These are phyloP conservation scores for Fibroporia radiculosa DNA, from an alignment of 768 basidiomycete genomes.

Conservation along the genomic window DNA sequence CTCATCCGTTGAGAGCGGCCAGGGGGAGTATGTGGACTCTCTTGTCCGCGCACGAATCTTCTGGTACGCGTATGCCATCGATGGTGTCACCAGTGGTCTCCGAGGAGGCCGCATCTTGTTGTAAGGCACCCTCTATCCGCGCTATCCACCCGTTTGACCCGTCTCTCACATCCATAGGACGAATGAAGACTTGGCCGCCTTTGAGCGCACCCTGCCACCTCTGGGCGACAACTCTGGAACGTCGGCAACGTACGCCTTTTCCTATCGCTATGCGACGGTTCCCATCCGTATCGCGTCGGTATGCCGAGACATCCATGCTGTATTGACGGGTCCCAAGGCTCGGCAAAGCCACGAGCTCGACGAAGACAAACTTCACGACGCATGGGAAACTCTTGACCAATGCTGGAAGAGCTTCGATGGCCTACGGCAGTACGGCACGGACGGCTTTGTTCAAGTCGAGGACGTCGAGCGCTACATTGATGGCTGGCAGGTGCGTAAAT, in stretches of 20 bases:
- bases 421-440: conserved; percentile 38
- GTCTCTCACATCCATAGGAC: conserved; percentile 27
- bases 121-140: conserved; percentile 49
- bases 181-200: conserved; percentile 59
- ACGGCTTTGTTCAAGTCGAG: conserved; percentile 35
- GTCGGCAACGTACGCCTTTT: conserved; percentile 41
- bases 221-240: conserved; percentile 12
- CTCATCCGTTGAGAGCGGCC: conserved; percentile 40
- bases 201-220: conserved; percentile 51
- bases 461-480: conserved; percentile 65
- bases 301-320: conserved; percentile 71
- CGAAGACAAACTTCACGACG: conserved; percentile 56
- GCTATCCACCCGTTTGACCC: no score
- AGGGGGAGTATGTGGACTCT: conserved; percentile 48
- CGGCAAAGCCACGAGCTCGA: conserved; percentile 51
- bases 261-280: conserved; percentile 54
- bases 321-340: conserved; percentile 74
- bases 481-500: conserved; percentile 74
- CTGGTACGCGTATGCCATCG: conserved; percentile 85
- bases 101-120: conserved; percentile 78
- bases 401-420: conserved; percentile 82
- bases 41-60: conserved; percentile 70
- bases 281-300: conserved; percentile 70
- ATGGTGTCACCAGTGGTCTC: conserved; percentile 76
- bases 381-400: conserved; percentile 78